A percentile compares a stretch with the other conserved stretches of the same genome.
phyloP scores from a whole-genome alignment of 306 rosid genomes.

The Senna tora region DNA sequence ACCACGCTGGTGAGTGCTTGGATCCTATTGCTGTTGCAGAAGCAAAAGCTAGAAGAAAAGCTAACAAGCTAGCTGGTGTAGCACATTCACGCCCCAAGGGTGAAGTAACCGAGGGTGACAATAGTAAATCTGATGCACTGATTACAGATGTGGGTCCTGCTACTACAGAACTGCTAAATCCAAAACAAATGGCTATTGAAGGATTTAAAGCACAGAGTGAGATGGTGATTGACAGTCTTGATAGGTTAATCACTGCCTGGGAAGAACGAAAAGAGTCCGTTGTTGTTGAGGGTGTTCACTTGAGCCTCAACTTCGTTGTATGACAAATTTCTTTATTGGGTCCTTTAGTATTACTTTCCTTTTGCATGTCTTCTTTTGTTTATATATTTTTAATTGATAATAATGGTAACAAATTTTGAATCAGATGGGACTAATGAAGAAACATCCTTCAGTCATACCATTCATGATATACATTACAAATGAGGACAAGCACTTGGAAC shows the following conservation, averaged over 20 bases:
- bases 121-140: conserved; percentile 48
- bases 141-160: conserved; percentile 43
- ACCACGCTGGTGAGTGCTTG: conserved; percentile 97
- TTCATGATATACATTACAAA: conserved; percentile 91
- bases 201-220: conserved; percentile 98
- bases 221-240: conserved; percentile 99
- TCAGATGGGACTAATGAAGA: conserved; percentile 99
- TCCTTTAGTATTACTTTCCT: conserved; percentile 15
- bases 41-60: conserved; percentile 80
- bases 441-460: conserved; percentile 93
- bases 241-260: conserved; percentile 93
- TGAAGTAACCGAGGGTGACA: conserved; percentile 50
- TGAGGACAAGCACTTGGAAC: conserved; percentile 94
- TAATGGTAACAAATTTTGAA: conserved; percentile 33
- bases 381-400: conserved; percentile 9
- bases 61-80: conserved; percentile 71
- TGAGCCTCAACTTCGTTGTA: conserved; percentile 97
- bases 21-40: conserved; percentile 91
- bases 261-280: conserved; percentile 95
- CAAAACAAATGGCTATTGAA: conserved; percentile 94
- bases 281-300: conserved; percentile 96
- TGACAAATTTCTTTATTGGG: conserved; percentile 28
- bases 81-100: conserved; percentile 55
- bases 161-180: conserved; percentile 58
- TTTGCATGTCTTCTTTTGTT: conserved; percentile 1